These are phyloP conservation scores for Chloromonas sp. DNA, from an alignment of 163 green algal species.

Conservation along the genomic window DNA sequence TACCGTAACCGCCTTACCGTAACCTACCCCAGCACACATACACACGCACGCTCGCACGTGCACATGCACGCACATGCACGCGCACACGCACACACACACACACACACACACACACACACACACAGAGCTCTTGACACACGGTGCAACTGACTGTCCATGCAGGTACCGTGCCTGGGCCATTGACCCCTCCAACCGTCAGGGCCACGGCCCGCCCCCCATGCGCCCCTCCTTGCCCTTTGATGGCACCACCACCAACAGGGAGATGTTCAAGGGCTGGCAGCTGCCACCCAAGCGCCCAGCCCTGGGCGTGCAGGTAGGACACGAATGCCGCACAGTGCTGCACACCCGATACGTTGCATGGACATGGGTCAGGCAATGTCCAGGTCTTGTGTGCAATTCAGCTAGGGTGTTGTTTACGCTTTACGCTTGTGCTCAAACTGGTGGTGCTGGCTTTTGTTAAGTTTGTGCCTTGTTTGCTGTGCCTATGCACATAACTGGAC, in stretches of 20 bases:
- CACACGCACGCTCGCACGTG: too few species aligned
- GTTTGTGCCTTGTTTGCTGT: too few species aligned
- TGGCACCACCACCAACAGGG: constrained; percentile 46
- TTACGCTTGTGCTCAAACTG: too few species aligned
- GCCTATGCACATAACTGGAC: too few species aligned
- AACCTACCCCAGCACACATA: too few species aligned
- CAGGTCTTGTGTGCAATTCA: neutral
- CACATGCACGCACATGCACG: too few species aligned
- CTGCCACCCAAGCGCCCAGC: constrained; percentile 41
- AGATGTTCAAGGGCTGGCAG: constrained; percentile 56
- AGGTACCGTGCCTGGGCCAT: constrained; percentile 32
- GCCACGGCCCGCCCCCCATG: constrained; percentile 30
- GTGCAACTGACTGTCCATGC: neutral
- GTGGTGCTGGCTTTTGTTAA: too few species aligned
- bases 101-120: too few species aligned
- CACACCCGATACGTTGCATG: too few species aligned
- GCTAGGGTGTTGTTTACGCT: too few species aligned
- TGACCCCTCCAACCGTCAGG: constrained; percentile 21
- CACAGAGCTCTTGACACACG: too few species aligned
- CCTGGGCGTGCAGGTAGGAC: constrained; percentile 34
- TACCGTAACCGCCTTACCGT: neutral
- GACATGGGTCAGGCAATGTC: neutral
- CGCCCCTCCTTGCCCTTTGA: constrained; percentile 42
- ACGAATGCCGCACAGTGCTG: neutral
- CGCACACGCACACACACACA: too few species aligned